Percentiles rank a stretch among this genome's conserved stretches.
Evolutionary conservation across 2,329 filamentous ascomycete genomes (phyloP).

Genomic region (Bipolaris sorokiniana): DNA sequence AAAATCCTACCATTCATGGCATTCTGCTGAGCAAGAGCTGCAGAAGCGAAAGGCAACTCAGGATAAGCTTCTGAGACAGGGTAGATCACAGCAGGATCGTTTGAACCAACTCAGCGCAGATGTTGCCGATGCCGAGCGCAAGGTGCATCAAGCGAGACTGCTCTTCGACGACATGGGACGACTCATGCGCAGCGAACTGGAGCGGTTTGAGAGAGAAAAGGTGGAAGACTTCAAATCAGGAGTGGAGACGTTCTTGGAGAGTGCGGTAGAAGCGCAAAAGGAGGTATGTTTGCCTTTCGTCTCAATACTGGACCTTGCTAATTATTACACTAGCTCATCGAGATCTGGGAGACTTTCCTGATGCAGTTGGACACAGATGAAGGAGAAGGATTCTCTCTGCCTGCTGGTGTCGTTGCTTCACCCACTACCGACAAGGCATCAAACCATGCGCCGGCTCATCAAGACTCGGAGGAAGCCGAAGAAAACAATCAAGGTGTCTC

Average conservation of each 20-base stretch:
- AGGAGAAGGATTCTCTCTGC: constrained; percentile 57
- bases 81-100: constrained; percentile 93
- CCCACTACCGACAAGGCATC: constrained; percentile 24
- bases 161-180: constrained; percentile 98
- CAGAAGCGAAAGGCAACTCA: constrained; percentile 87
- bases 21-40: constrained; percentile 85
- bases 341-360: constrained; percentile 98
- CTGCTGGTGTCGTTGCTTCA: constrained; percentile 47
- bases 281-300: constrained; percentile 68
- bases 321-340: constrained; percentile 62
- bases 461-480: constrained; percentile 10
- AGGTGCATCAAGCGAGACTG: constrained; percentile 85
- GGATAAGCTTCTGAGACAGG: constrained; percentile 93
- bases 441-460: constrained; percentile 19
- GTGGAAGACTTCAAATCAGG: constrained; percentile 99
- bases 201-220: constrained; percentile 95
- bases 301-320: constrained; percentile 14
- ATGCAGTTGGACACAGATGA: constrained; percentile 96
- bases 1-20: constrained; percentile 95
- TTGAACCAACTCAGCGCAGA: constrained; percentile 91
- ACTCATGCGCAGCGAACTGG: constrained; percentile 87
- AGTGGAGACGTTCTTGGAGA: constrained; percentile 96
- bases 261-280: constrained; percentile 96
- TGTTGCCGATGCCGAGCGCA: constrained; percentile 92
- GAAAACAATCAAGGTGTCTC: constrained; percentile 2